Base-by-base conservation (phyloP, 768 basidiomycete species). In the Lepiota brunneoincarnata region DNA sequence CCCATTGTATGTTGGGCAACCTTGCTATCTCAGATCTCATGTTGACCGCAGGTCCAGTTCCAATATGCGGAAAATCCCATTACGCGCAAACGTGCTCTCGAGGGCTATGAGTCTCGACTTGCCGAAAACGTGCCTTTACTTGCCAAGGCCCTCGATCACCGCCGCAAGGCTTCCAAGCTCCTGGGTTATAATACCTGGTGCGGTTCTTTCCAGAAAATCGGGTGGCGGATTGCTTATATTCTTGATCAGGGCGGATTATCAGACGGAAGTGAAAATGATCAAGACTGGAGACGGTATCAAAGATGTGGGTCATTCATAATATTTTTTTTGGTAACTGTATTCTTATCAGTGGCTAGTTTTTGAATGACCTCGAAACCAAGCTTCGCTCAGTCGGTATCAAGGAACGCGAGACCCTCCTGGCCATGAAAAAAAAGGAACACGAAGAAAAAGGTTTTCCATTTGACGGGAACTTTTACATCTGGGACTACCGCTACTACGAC, bases 231-330 rank as follows among this genome's bases (percentile, higher is more conserved):
- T 44, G 26, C 41, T 44, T 10, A 28, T 38, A 20, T 36, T n/a
- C 20, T 7, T 14, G 28, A 9, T 3, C 28, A 77, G 75, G 82
- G 92, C 90, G 1, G 91, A 90, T 67, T 93, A 87, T 65, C 69
- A 85, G 37, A 91, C 92, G 1, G 92, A 94, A 65, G 79, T 82
- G 42, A 91, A 91, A 73, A 93, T 93, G 91, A 81, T 89, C 59
- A 92, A 93, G 69, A 78, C 74, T 35, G 86, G 81, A 1, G 71
- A 80, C 41, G 79, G 76, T 18, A 84, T 88, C 6, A 67, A 76
- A 59, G 73, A 83, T 48, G 89, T 83, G 62, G 57, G 70, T 58
- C 15, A n/a, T 23, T 52, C 62, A 18, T 21, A 12, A 3, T 6
- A 42, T 17, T 52, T 38, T 26, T 18, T 41, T 46, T 31, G 9